A percentile compares a stretch with the other conserved stretches of the same genome.
Evolutionary conservation across 148 eudicot genomes (phyloP).

Genomic region (Oxyria digyna): DNA sequence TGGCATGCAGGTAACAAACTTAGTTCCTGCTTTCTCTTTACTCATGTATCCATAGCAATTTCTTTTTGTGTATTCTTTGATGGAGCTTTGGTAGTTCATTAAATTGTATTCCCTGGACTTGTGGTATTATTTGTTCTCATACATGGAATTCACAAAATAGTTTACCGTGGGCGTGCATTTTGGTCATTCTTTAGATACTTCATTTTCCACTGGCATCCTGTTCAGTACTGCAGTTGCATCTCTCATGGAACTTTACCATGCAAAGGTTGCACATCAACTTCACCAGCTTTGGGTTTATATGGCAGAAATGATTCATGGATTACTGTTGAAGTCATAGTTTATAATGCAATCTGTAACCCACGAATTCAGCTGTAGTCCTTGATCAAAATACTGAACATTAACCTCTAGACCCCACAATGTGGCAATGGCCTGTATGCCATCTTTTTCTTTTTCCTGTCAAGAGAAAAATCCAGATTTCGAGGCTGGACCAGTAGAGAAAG

Average conservation of each 20-base stretch:
- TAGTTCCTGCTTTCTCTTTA: not conserved
- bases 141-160: not conserved
- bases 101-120: not conserved
- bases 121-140: not conserved
- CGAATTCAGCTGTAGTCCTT: not conserved
- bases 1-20: conserved; percentile 68
- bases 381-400: not conserved
- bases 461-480: not conserved
- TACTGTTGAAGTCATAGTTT: not conserved
- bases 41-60: not conserved
- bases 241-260: not conserved
- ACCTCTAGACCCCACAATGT: not conserved
- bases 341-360: not conserved
- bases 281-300: not conserved
- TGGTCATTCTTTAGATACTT: not conserved
- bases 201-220: not conserved
- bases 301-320: not conserved
- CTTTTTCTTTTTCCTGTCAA: not conserved
- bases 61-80: not conserved
- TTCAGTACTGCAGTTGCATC: too few species aligned
- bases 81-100: not conserved
- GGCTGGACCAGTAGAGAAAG: not conserved
- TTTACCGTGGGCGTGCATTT: not conserved
- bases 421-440: not conserved
- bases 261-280: not conserved